Conservation (phyloP, 371 early-diverging fungal species). For the Apophysomyces variabilis region DNA sequence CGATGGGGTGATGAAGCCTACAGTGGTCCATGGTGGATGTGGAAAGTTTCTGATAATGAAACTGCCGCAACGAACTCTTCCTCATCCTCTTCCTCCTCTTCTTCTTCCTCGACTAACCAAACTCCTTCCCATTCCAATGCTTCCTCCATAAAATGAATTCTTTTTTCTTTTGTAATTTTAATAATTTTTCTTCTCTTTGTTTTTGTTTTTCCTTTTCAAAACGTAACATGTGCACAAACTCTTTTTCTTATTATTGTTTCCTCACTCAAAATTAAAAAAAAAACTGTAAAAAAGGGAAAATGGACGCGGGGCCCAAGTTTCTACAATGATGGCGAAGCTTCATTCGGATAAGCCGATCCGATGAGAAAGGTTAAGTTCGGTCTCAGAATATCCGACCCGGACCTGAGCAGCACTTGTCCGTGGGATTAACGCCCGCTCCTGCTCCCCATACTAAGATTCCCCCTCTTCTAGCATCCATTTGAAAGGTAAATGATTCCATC, state of each 20-base stretch:
- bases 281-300: too few relatives aligned
- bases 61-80: background rate
- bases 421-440: too few relatives aligned
- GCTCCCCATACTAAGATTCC: background rate
- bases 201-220: background rate
- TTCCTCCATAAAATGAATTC: slow-evolving; percentile 1
- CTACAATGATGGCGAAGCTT: too few relatives aligned
- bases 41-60: slow-evolving; percentile 29
- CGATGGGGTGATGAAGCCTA: slow-evolving; percentile 57
- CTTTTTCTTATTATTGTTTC: too few relatives aligned
- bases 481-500: background rate
- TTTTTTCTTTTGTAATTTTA: background rate
- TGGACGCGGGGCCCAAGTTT: too few relatives aligned
- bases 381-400: too few relatives aligned
- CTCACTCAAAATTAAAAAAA: too few relatives aligned
- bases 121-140: background rate
- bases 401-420: too few relatives aligned
- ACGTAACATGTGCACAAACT: slow-evolving; percentile 2
- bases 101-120: background rate
- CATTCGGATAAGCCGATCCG: too few relatives aligned
- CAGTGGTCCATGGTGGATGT: slow-evolving; percentile 59
- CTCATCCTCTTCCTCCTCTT: background rate
- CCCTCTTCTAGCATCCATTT: slow-evolving; percentile 12
- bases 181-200: background rate
- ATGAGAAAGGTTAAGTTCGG: too few relatives aligned